These are phyloP conservation scores for Euphorbia tirucalli DNA, from an alignment of 345 rosid genomes.

Conservation along the genomic window DNA sequence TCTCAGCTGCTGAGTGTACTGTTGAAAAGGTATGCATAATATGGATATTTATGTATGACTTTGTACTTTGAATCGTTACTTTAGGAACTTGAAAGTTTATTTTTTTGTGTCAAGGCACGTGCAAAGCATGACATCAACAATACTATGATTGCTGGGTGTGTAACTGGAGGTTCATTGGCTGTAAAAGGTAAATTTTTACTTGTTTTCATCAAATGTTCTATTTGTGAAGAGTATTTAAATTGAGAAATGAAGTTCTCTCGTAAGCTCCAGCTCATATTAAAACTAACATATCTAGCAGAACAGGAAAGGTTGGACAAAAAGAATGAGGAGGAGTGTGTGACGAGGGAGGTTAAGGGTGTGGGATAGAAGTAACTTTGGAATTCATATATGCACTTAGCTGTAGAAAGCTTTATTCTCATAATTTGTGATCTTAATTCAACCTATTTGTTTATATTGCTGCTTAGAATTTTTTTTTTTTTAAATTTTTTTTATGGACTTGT, in stretches of 20 bases:
- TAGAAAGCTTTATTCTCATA: neutral
- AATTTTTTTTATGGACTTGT: neutral
- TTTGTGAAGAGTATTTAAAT: neutral
- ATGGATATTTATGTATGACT: neutral
- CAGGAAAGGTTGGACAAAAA: neutral
- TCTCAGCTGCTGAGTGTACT: conserved; percentile 86
- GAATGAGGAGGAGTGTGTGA: neutral
- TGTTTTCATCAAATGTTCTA: conserved; percentile 5
- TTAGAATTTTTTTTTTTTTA: neutral
- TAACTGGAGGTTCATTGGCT: conserved; percentile 80
- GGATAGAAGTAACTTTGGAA: neutral
- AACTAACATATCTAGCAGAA: neutral
- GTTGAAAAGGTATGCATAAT: conserved; percentile 67
- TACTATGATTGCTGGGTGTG: conserved; percentile 85
- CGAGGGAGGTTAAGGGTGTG: neutral
- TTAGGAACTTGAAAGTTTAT: neutral
- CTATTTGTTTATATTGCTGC: neutral
- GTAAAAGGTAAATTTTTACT: conserved; percentile 59
- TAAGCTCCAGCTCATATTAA: neutral
- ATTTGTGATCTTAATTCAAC: neutral
- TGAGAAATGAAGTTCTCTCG: conserved; percentile 6
- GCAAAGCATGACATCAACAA: conserved; percentile 84
- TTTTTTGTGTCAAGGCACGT: conserved; percentile 51
- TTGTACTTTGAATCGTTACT: neutral
- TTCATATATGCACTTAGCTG: neutral